These are phyloP conservation scores for Ceratocystis diversiconidia DNA, from an alignment of 2,329 filamentous ascomycete species.

Conservation along the genomic window DNA sequence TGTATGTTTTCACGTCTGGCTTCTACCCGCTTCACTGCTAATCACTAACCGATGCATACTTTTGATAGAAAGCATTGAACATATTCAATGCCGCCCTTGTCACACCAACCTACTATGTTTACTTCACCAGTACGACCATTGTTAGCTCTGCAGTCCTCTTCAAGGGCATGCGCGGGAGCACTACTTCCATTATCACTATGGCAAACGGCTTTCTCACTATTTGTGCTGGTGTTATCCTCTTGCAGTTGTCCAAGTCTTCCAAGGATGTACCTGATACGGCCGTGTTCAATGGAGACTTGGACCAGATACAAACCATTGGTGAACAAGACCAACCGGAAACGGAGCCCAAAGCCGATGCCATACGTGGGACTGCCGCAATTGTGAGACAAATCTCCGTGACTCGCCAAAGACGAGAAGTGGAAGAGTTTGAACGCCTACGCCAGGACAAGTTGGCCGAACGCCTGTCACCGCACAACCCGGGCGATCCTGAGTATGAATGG, in stretches of 20 bases:
- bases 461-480: conserved; percentile 66
- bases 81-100: conserved; percentile 93
- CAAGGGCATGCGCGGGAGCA: conserved; percentile 80
- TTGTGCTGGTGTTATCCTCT: conserved; percentile 76
- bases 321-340: conserved; percentile 93
- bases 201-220: conserved; percentile 90
- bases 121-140: conserved; percentile 92
- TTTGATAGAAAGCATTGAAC: conserved; percentile 89
- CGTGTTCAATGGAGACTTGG: conserved; percentile 80
- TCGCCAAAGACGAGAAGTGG: conserved; percentile 62
- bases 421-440: conserved; percentile 63
- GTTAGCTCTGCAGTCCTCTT: conserved; percentile 87
- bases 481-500: conserved; percentile 61
- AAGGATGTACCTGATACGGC: conserved; percentile 93
- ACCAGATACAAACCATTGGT: conserved; percentile 89
- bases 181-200: conserved; percentile 68
- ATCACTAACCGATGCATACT: neutral
- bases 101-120: conserved; percentile 96
- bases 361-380: conserved; percentile 79
- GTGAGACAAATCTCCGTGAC: conserved; percentile 66
- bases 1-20: conserved; percentile 42
- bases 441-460: conserved; percentile 60
- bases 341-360: conserved; percentile 90
- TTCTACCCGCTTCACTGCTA: neutral
- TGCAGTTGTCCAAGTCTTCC: conserved; percentile 94